Conservation (phyloP, 1,139 yeast species). For the Debaryomycetaceae sp. region DNA sequence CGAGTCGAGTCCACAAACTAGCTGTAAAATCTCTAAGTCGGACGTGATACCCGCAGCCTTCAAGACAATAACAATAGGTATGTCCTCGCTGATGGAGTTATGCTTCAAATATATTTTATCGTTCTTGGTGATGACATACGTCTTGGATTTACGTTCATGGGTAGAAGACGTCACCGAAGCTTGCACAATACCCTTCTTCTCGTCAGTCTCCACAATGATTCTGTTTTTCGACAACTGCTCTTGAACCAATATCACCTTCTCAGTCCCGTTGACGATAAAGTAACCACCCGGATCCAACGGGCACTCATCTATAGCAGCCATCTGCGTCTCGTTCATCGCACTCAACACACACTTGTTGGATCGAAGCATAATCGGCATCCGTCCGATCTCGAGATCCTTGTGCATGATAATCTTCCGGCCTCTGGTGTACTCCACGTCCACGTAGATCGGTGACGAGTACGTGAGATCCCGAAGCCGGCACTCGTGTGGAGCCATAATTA, state of each 20-base stretch:
- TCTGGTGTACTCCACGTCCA: conserved; percentile 94
- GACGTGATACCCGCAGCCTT: conserved; percentile 96
- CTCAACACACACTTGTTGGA: conserved; percentile 85
- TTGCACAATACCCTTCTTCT: conserved; percentile 88
- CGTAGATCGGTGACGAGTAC: conserved; percentile 93
- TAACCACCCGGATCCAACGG: conserved; percentile 99
- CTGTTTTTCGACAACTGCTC: conserved; percentile 96
- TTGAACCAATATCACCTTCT: conserved; percentile 92
- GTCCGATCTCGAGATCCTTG: conserved; percentile 87
- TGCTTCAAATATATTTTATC: conserved; percentile 88
- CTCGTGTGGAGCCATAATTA: conserved; percentile 87
- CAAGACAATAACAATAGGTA: conserved; percentile 87
- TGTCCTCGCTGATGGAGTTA: conserved; percentile 91
- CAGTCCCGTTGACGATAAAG: conserved; percentile 96
- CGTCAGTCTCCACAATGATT: conserved; percentile 96
- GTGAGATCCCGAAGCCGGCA: conserved; percentile 94
- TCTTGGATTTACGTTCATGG: conserved; percentile 95
- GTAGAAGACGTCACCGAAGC: conserved; percentile 98
- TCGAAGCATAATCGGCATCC: conserved; percentile 97
- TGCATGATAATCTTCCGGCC: conserved; percentile 90
- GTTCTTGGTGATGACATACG: conserved; percentile 90
- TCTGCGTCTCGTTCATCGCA: conserved; percentile 71
- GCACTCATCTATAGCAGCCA: conserved; percentile 91
- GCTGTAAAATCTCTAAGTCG: conserved; percentile 88
- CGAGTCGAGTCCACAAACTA: conserved; percentile 88